Base-by-base conservation (phyloP, 2,329 filamentous ascomycete genomes). In the Paraphoma sp. region DNA sequence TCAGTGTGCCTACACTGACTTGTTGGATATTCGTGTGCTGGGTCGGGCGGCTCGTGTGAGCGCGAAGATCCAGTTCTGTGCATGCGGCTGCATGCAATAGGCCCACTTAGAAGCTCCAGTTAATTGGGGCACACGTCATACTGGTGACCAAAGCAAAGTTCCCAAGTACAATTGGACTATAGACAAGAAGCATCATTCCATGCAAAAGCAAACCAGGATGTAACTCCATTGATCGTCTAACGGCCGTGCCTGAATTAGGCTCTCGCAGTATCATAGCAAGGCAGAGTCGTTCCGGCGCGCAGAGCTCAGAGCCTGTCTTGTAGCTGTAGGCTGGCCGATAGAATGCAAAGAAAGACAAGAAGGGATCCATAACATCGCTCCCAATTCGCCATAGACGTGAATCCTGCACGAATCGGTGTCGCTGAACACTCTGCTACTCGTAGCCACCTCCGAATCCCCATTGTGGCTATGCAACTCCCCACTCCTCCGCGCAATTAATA, bases 271-370 rank as follows among this genome's bases (percentile, higher is more conserved):
- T 70, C 63, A 60, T 65, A 56, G 49, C 54, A 59, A 60, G 55
- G 64, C 59, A 56, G 62, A 60, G 54, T 56, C 57, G 48, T 57
- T 53, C 56, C 59, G 53, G 57, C 56, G 56, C 40, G 55, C 51
- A 56, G 53, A 54, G 56, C 59, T 53, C 55, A 54, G 55, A 47
- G 29, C 59, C 64, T 53, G 57, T 62, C 63, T 61, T 65, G 55
- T 62, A 49, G 48, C 48, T 60, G 60, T 60, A 65, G 67, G 64
- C 65, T 64, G 62, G 59, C 62, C 60, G 53, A 66, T 62, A 57
- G 57, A 64, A 72, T 73, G 70, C 71, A 73, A 70, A 70, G 61
- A 75, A 75, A 72, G 64, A 72, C 68, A 71, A 71, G 65, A 73
- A 74, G 68, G 64, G 45, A 67, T 63, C 62, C 59, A 63, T 66